phyloP scores from a whole-genome alignment of 805 yeast genomes.

The Candida fluviatilis region DNA sequence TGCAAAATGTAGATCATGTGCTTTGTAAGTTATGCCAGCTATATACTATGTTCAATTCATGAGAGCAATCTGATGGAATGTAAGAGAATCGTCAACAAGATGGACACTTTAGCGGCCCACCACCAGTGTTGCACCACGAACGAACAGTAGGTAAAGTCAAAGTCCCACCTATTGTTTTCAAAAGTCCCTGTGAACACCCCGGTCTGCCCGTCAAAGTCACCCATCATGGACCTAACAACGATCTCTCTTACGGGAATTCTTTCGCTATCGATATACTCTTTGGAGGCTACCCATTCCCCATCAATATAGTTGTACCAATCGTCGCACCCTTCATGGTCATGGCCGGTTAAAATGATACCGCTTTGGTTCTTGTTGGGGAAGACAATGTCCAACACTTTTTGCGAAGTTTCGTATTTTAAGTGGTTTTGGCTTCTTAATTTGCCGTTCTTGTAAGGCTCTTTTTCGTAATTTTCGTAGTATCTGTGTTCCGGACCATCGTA shows the following conservation, averaged over 20 bases:
- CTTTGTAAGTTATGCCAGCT: no score
- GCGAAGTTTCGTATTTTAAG: constrained; percentile 61
- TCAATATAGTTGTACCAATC: constrained; percentile 49
- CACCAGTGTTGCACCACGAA: constrained; percentile 87
- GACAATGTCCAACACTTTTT: constrained; percentile 63
- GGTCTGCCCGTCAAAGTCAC: constrained; percentile 86
- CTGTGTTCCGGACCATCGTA: constrained; percentile 71
- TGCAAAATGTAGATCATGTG: no score
- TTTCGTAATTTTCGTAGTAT: constrained; percentile 47
- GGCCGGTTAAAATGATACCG: constrained; percentile 88
- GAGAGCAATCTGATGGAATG: constrained; percentile 15
- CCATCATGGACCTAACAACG: constrained; percentile 94
- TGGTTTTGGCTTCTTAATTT: constrained; percentile 83
- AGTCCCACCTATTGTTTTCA: constrained; percentile 54
- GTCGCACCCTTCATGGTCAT: constrained; percentile 94
- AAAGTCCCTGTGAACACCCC: constrained; percentile 80
- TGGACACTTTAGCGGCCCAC: constrained; percentile 77
- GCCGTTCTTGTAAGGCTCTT: constrained; percentile 66
- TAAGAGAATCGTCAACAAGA: constrained; percentile 28
- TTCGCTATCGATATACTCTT: constrained; percentile 19
- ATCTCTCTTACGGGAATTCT: constrained; percentile 58
- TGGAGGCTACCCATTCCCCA: constrained; percentile 59
- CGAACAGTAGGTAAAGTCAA: constrained; percentile 69
- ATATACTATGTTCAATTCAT: no score
- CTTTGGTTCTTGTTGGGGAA: constrained; percentile 59